Evolutionary conservation across 2,329 filamentous ascomycete genomes (phyloP).

Genomic region (Macroventuria anomochaeta): DNA sequence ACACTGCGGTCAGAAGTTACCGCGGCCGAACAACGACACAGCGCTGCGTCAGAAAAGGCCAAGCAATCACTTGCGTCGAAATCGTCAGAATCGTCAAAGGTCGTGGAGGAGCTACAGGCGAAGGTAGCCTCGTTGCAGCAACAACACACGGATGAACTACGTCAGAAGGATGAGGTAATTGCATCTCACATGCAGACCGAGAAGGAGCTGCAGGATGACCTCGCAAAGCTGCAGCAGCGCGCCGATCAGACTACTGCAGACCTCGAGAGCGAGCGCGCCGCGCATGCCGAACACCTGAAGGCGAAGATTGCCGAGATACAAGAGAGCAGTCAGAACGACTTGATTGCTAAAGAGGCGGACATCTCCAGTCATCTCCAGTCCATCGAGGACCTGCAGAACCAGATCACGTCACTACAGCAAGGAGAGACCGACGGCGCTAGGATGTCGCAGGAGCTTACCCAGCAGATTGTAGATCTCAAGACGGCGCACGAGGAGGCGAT

Average conservation of each 20-base stretch:
- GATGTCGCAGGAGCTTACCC: conserved; percentile 39
- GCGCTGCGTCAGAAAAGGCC: conserved; percentile 33
- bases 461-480: conserved; percentile 42
- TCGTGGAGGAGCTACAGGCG: conserved; percentile 43
- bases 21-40: conserved; percentile 31
- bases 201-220: conserved; percentile 36
- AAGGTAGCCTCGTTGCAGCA: conserved; percentile 40
- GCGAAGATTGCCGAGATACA: conserved; percentile 40
- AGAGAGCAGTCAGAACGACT: conserved; percentile 28
- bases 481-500: conserved; percentile 40
- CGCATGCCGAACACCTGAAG: conserved; percentile 33
- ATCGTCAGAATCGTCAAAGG: conserved; percentile 38
- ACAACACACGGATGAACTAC: conserved; percentile 43
- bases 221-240: conserved; percentile 37
- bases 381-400: conserved; percentile 43
- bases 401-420: conserved; percentile 43
- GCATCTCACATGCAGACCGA: conserved; percentile 30
- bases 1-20: conserved; percentile 32
- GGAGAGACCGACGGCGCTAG: conserved; percentile 42
- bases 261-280: conserved; percentile 40
- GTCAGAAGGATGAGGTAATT: conserved; percentile 41
- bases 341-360: conserved; percentile 39
- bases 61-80: conserved; percentile 36
- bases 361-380: conserved; percentile 39
- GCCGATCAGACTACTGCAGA: conserved; percentile 38